phyloP scores from a whole-genome alignment of 2,329 filamentous ascomycete genomes.

The Hypoxylon sp. region DNA sequence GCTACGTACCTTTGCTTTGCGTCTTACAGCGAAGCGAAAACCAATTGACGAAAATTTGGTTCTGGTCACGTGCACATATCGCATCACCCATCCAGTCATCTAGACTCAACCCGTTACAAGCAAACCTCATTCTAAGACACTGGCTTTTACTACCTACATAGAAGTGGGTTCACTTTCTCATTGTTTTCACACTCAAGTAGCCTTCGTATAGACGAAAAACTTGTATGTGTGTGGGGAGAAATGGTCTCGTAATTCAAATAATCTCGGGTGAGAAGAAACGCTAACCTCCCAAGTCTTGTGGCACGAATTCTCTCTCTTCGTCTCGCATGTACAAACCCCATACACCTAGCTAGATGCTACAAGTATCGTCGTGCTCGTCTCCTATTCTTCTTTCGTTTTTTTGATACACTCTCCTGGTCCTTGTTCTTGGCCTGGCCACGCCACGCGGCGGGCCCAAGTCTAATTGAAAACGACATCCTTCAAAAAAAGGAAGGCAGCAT shows the following conservation, averaged over 20 bases:
- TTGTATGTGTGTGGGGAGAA: constrained; percentile 3
- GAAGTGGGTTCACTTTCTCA: background rate
- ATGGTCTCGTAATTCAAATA: constrained; percentile 38
- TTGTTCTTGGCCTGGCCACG: constrained; percentile 30
- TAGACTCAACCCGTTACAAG: background rate
- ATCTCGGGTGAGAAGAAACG: constrained; percentile 16
- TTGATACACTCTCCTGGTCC: constrained; percentile 31
- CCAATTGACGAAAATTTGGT: constrained; percentile 23
- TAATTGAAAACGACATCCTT: constrained; percentile 21
- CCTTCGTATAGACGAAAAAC: background rate
- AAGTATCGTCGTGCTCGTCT: constrained; percentile 24
- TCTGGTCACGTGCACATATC: constrained; percentile 35
- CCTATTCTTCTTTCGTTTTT: constrained; percentile 16
- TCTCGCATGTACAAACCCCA: constrained; percentile 39
- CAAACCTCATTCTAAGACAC: background rate
- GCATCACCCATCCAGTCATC: background rate
- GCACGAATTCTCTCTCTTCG: constrained; percentile 11
- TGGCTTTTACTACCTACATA: no score
- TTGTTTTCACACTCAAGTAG: background rate
- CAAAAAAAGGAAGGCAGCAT: constrained; percentile 33
- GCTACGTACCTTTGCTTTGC: constrained; percentile 23
- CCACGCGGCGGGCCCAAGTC: constrained; percentile 27
- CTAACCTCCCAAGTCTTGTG: constrained; percentile 19
- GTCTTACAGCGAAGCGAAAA: constrained; percentile 24
- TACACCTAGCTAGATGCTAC: constrained; percentile 44